A percentile compares a stretch with the other conserved stretches of the same genome.
phyloP scores from a whole-genome alignment of 441 rosid species.

The Breynia disticha region DNA sequence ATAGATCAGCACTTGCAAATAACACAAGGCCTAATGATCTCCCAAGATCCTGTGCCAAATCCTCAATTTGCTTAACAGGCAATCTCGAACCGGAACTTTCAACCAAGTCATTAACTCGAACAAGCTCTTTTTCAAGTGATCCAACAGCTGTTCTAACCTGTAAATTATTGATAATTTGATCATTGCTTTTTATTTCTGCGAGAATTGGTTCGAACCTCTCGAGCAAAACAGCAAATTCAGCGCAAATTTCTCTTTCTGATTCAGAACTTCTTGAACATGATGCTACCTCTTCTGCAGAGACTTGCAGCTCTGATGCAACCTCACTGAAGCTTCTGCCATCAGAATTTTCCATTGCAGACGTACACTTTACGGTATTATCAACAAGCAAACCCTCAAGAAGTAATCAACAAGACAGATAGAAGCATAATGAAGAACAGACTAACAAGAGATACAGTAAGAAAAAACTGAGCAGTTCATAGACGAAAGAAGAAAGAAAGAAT shows the following conservation, averaged over 20 bases:
- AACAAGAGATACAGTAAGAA: neutral
- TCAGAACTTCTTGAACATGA: constrained; percentile 27
- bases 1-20: constrained; percentile 35
- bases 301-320: constrained; percentile 26
- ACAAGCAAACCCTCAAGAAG: neutral
- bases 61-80: constrained; percentile 28
- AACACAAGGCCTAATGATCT: constrained; percentile 63
- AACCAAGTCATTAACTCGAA: constrained; percentile 30
- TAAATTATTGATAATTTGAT: constrained; percentile 23
- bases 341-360: constrained; percentile 15
- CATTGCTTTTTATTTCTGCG: constrained; percentile 20
- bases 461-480: no score
- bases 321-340: constrained; percentile 28
- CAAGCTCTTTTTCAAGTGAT: constrained; percentile 35
- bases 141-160: constrained; percentile 38
- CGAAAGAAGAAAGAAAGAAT: no score
- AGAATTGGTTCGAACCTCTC: constrained; percentile 41
- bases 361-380: neutral
- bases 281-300: constrained; percentile 26
- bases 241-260: constrained; percentile 25
- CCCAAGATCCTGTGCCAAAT: constrained; percentile 44
- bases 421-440: neutral
- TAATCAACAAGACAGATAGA: neutral
- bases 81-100: constrained; percentile 20
- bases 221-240: constrained; percentile 32